phyloP scores from a whole-genome alignment of 2,329 filamentous ascomycete genomes.

The Chaetomiaceae sp. region DNA sequence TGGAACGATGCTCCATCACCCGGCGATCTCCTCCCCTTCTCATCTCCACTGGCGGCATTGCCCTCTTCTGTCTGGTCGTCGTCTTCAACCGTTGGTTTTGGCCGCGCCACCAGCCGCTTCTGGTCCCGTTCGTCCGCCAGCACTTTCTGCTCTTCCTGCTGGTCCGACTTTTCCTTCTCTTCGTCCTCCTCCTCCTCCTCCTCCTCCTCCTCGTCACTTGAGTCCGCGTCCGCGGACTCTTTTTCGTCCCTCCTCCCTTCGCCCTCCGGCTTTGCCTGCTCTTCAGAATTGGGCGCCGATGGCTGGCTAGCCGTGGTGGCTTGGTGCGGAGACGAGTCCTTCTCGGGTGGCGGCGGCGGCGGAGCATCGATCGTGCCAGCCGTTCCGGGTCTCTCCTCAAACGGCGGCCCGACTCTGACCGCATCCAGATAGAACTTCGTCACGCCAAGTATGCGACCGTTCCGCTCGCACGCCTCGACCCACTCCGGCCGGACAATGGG shows the following conservation, averaged over 20 bases:
- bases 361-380: conserved; percentile 12
- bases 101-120: conserved; percentile 47
- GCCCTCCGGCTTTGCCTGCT: conserved; percentile 16
- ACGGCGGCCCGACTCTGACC: conserved; percentile 29
- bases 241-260: conserved; percentile 31
- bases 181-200: conserved; percentile 33
- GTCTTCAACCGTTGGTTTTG: conserved; percentile 26
- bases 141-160: conserved; percentile 44
- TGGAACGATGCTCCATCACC: conserved; percentile 56
- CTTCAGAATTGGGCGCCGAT: conserved; percentile 17
- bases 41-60: conserved; percentile 29
- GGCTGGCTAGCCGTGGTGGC: not conserved
- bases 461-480: conserved; percentile 93
- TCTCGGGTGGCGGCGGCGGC: conserved; percentile 26
- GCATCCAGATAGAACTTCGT: conserved; percentile 95
- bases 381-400: conserved; percentile 18
- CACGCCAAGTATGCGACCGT: conserved; percentile 87
- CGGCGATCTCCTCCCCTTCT: conserved; percentile 42
- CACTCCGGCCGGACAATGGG: conserved; percentile 95
- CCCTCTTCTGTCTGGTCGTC: conserved; percentile 30
- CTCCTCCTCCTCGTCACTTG: conserved; percentile 28
- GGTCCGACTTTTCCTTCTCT: conserved; percentile 33
- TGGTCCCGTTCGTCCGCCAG: conserved; percentile 49
- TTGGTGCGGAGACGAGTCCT: conserved; percentile 21
- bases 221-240: conserved; percentile 24